Base-by-base conservation (phyloP, 345 rosid genomes). In the Gynandropsis gynandra region DNA sequence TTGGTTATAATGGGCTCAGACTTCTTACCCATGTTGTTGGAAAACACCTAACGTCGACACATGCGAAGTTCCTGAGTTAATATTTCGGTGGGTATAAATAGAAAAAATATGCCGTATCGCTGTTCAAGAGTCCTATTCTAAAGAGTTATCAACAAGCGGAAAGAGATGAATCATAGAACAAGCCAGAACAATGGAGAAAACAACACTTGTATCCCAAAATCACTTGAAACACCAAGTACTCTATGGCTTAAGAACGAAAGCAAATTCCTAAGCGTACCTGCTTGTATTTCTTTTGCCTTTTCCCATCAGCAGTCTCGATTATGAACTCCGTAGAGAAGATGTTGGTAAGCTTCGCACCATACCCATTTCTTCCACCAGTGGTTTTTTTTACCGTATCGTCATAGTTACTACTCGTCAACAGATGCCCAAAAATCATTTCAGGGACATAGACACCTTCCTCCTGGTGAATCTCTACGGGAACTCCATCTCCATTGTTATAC, bases 301-400 rank as follows among this genome's bases (percentile, higher is more conserved):
- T 81, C 1, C 95, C 97, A 58, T 93, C 95, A 0, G 97, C 97
- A 0, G 99, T 93, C 66, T 93, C 97, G 0, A 93, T 83, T 7
- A 68, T 72, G 63, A 93, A 93, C 73, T 93, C 89, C 0, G 80
- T 83, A 0, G 95, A 88, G 68, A 93, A 93, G 19, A 88, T 88
- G 39, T 93, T 93, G 0, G 99, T 73, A 5, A 93, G 92, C 81
- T 93, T 88, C 1, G 99, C 97, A 7, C 99, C 99, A 16, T 81
- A 88, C 0, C 97, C 97, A 8, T 93, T 93, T 52, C 99, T 76
- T 4, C 97, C 99, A 11, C 99, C 97, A 5, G 99, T 93, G 0
- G 99, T 93, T 76, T 93, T 93, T 80, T 83, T 93, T 48, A 32
- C 72, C 1, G 72, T 64, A 51, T 93, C 99, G 19, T 93, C 82